Evolutionary conservation across 306 rosid species (phyloP).

Genomic region (Aeschynomene evenia): DNA sequence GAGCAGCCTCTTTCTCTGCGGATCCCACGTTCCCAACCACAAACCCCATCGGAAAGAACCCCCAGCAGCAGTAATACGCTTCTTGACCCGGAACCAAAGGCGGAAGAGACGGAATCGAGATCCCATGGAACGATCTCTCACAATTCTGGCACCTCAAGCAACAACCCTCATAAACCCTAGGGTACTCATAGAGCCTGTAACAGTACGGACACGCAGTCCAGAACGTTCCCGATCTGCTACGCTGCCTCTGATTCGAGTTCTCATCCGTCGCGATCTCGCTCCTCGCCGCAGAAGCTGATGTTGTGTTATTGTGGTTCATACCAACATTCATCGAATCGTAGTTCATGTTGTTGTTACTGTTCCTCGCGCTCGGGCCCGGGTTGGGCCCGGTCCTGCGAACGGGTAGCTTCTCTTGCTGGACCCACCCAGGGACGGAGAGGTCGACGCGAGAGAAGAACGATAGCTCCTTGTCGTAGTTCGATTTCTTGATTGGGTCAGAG

Average conservation of each 20-base stretch:
- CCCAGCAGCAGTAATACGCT: constrained; percentile 93
- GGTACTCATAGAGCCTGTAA: constrained; percentile 75
- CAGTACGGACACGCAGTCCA: constrained; percentile 98
- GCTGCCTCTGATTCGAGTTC: neutral
- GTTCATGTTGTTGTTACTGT: neutral
- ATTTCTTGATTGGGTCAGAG: constrained; percentile 59
- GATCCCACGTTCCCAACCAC: constrained; percentile 27
- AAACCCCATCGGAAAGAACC: constrained; percentile 81
- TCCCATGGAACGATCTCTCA: constrained; percentile 73
- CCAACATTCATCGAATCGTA: neutral
- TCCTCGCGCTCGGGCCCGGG: neutral
- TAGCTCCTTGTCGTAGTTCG: constrained; percentile 63
- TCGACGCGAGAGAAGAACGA: constrained; percentile 51
- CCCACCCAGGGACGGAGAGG: constrained; percentile 42
- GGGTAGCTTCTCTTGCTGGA: constrained; percentile 56
- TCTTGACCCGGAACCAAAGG: constrained; percentile 80
- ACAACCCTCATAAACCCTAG: constrained; percentile 69
- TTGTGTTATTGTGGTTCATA: neutral
- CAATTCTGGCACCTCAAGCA: constrained; percentile 80
- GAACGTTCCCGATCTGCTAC: constrained; percentile 48
- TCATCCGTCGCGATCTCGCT: constrained; percentile 29
- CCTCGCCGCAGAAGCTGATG: neutral
- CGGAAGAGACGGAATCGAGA: constrained; percentile 52
- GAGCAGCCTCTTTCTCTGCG: constrained; percentile 35
- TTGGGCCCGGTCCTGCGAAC: constrained; percentile 41